Conservation (phyloP, 306 rosid genomes). For the Quercus aquifolioides region DNA sequence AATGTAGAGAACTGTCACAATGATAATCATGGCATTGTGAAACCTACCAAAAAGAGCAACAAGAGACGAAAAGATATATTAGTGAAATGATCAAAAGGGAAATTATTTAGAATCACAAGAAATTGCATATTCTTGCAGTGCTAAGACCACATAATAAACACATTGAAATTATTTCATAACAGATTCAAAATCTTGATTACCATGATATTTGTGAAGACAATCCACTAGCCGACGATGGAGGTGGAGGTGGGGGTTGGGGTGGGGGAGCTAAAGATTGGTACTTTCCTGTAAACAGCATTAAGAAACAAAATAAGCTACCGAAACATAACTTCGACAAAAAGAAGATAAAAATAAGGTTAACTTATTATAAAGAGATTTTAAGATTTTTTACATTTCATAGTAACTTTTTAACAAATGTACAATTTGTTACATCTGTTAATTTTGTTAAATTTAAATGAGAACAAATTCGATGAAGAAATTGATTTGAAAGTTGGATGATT, state of each 20-base stretch:
- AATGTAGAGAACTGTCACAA: constrained; percentile 25
- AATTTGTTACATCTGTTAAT: no score
- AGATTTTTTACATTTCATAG: no score
- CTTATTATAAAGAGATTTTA: background rate
- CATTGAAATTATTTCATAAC: no score
- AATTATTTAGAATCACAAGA: background rate
- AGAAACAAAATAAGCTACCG: background rate
- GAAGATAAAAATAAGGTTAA: background rate
- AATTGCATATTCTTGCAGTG: background rate
- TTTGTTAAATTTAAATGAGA: no score
- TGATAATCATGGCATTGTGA: constrained; percentile 29
- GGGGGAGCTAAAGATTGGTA: constrained; percentile 19
- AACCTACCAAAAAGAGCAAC: constrained; percentile 31
- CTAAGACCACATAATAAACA: background rate
- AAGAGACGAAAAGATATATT: background rate
- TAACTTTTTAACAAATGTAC: no score
- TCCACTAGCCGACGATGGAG: constrained; percentile 33
- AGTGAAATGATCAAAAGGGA: no score
- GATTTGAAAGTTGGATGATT: no score
- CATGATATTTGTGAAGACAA: constrained; percentile 30
- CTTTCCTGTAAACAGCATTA: constrained; percentile 30
- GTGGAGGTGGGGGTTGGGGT: constrained; percentile 19
- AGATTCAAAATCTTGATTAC: constrained; percentile 16
- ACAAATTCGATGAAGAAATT: no score
- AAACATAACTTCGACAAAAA: background rate